Conservation (phyloP, 805 yeast species). For the Diddensiella transvaalensis region DNA sequence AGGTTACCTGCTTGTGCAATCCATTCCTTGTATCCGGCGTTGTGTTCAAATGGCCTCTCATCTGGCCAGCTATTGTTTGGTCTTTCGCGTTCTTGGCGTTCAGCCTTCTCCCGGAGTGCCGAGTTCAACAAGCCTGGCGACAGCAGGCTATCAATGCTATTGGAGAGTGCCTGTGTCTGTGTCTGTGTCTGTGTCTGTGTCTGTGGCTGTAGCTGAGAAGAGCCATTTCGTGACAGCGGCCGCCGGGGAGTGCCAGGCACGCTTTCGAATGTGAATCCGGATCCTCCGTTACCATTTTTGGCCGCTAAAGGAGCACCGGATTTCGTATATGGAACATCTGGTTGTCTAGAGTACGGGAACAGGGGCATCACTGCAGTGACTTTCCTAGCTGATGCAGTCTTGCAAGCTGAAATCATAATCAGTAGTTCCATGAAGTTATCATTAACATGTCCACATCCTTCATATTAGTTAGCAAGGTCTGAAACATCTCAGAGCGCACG, state of each 20-base stretch:
- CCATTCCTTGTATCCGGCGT: conserved; percentile 86
- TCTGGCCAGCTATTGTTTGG: neutral
- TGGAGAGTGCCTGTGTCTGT: neutral
- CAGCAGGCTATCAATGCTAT: conserved; percentile 1
- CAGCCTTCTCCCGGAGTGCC: neutral
- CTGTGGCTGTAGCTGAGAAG: neutral
- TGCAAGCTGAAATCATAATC: conserved; percentile 86
- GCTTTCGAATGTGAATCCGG: conserved; percentile 45
- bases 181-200: neutral
- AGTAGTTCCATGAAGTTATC: conserved; percentile 80
- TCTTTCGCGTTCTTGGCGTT: neutral
- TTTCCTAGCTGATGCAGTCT: conserved; percentile 81
- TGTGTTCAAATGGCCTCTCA: conserved; percentile 24
- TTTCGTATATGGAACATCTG: conserved; percentile 81
- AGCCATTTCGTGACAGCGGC: neutral
- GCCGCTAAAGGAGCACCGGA: conserved; percentile 64
- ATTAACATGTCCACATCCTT: conserved; percentile 82
- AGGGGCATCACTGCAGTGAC: conserved; percentile 91
- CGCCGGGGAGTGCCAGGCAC: conserved; percentile 49
- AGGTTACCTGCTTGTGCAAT: conserved; percentile 92
- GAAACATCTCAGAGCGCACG: neutral
- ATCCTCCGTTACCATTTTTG: conserved; percentile 23
- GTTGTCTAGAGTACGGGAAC: conserved; percentile 94
- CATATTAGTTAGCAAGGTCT: no score
- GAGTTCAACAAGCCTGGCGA: neutral